These are phyloP conservation scores for Vitis vinifera DNA, from an alignment of 164 flowering plant species.

Conservation along the genomic window DNA sequence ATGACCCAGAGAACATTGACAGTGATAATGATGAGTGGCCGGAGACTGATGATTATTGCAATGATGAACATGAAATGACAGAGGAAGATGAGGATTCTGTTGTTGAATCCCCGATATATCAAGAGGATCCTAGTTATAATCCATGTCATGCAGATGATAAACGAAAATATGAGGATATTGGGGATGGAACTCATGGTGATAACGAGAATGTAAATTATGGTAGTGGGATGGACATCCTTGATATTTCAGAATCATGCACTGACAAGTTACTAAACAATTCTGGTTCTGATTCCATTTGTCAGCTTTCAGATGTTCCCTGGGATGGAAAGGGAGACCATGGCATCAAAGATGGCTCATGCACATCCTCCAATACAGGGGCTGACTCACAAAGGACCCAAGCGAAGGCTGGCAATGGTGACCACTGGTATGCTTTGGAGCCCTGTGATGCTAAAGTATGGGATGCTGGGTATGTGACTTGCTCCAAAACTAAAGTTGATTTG, in stretches of 20 bases:
- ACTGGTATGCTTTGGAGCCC: constrained; percentile 32
- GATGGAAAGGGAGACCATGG: constrained; percentile 28
- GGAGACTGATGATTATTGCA: constrained; percentile 18
- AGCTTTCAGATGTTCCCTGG: constrained; percentile 1
- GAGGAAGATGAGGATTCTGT: constrained; percentile 42
- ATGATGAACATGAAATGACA: constrained; percentile 15
- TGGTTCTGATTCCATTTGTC: neutral
- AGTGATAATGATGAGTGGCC: constrained; percentile 68
- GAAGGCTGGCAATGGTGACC: constrained; percentile 20
- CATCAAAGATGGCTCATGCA: constrained; percentile 42
- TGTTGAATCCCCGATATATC: constrained; percentile 30
- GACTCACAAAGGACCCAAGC: constrained; percentile 15
- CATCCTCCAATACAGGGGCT: constrained; percentile 32
- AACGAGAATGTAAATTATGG: neutral
- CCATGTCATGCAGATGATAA: neutral
- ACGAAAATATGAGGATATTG: constrained; percentile 13
- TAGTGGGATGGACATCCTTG: neutral
- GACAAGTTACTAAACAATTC: neutral
- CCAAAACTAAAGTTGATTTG: constrained; percentile 40
- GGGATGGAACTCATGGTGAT: constrained; percentile 4
- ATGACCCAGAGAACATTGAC: constrained; percentile 39
- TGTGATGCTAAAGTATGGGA: constrained; percentile 55
- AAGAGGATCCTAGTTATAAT: constrained; percentile 9
- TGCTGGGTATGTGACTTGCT: constrained; percentile 31
- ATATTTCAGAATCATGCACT: constrained; percentile 1